Evolutionary conservation across 2,329 filamentous ascomycete genomes (phyloP).

Genomic region (Dactylellina haptotyla): DNA sequence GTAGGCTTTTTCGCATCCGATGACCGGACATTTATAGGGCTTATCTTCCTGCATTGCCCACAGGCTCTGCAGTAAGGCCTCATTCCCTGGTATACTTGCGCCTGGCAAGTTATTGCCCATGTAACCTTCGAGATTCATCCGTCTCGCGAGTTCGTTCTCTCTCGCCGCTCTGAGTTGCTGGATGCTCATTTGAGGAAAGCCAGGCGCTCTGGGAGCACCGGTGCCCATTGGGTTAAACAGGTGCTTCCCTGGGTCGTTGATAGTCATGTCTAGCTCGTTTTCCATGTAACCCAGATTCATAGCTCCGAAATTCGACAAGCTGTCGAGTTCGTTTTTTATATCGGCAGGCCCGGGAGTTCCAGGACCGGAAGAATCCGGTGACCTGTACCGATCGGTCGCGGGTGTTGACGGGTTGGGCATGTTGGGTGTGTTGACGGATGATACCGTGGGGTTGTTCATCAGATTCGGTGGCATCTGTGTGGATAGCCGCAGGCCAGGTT

Average conservation of each 20-base stretch:
- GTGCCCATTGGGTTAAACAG: conserved; percentile 56
- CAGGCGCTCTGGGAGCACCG: conserved; percentile 41
- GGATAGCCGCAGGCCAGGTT: conserved; percentile 68
- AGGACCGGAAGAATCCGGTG: conserved; percentile 74
- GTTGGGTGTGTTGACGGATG: conserved; percentile 94
- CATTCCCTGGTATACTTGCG: conserved; percentile 47
- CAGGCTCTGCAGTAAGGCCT: conserved; percentile 60
- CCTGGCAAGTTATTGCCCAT: conserved; percentile 59
- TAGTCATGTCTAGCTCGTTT: conserved; percentile 65
- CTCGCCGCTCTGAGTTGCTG: conserved; percentile 68
- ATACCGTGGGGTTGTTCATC: conserved; percentile 68
- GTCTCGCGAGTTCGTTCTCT: conserved; percentile 56
- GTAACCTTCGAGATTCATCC: conserved; percentile 59
- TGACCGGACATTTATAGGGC: conserved; percentile 96
- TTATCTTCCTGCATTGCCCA: conserved; percentile 86
- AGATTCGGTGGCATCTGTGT: conserved; percentile 69
- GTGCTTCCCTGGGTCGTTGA: conserved; percentile 60
- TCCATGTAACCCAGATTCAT: conserved; percentile 71
- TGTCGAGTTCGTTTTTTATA: conserved; percentile 77
- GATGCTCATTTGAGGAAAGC: conserved; percentile 69
- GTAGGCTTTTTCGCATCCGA: conserved; percentile 98
- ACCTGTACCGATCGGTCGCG: conserved; percentile 60
- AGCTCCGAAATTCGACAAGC: conserved; percentile 67
- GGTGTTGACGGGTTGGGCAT: conserved; percentile 71
- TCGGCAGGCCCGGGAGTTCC: conserved; percentile 70